Percentiles rank a stretch among this genome's conserved stretches.
Evolutionary conservation across 2,329 filamentous ascomycete genomes (phyloP).

Genomic region (Phoma sp.): DNA sequence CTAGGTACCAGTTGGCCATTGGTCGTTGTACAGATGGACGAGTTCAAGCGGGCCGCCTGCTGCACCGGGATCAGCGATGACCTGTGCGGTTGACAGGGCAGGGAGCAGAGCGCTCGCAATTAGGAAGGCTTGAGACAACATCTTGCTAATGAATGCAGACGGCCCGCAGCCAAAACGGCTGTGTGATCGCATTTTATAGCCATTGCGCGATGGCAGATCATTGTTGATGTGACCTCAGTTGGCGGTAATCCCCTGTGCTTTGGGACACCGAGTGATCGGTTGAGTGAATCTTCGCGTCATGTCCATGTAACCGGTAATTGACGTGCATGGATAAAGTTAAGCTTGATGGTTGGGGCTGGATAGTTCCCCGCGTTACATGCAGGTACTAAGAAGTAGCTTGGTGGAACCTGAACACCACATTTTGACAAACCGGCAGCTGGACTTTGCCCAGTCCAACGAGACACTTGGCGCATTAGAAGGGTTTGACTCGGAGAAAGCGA

Average conservation of each 20-base stretch:
- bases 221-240: conserved; percentile 7
- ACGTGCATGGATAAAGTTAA: conserved; percentile 12
- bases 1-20: conserved; percentile 53
- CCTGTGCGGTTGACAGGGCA: conserved; percentile 21
- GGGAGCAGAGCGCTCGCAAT: conserved; percentile 19
- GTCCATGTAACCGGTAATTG: conserved; percentile 22
- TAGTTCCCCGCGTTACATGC: neutral
- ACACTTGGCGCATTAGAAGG: no score
- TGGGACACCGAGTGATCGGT: neutral
- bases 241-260: neutral
- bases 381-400: neutral
- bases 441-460: no score
- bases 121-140: conserved; percentile 7
- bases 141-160: neutral
- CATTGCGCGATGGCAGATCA: neutral
- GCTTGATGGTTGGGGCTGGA: conserved; percentile 2
- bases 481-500: no score
- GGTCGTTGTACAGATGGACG: conserved; percentile 58
- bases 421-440: no score
- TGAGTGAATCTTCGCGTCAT: conserved; percentile 31
- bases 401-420: no score
- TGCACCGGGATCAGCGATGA: conserved; percentile 43
- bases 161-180: neutral
- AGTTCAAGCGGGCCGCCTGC: conserved; percentile 55
- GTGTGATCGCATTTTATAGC: neutral